These are phyloP conservation scores for Fusarium sp. DNA, from an alignment of 2,329 filamentous ascomycete species.

Conservation along the genomic window DNA sequence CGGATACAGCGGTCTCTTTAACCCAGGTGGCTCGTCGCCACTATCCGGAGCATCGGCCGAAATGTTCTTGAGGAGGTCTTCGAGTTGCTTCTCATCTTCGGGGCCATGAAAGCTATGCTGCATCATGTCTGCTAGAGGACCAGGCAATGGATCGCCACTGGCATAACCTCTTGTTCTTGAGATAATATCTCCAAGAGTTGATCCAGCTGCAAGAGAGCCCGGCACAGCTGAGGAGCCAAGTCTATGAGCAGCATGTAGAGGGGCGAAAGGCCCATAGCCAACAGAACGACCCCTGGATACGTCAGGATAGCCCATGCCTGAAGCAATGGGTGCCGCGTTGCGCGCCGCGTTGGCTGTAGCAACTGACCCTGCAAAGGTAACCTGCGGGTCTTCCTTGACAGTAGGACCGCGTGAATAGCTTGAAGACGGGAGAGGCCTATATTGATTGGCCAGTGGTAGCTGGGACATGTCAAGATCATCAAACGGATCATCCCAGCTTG, in stretches of 20 bases:
- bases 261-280: neutral
- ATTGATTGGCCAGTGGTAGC: constrained; percentile 1
- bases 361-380: constrained; percentile 14
- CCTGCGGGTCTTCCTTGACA: constrained; percentile 11
- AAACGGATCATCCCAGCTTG: constrained; percentile 30
- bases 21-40: constrained; percentile 73
- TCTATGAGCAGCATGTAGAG: neutral
- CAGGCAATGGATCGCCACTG: constrained; percentile 50
- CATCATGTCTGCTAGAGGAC: constrained; percentile 47
- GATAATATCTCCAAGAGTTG: constrained; percentile 49
- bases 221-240: neutral
- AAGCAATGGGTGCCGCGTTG: constrained; percentile 1
- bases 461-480: constrained; percentile 5
- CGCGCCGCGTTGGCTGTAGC: no score
- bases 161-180: constrained; percentile 50
- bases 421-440: neutral
- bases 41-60: constrained; percentile 73
- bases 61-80: constrained; percentile 76
- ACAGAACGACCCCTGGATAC: constrained; percentile 1
- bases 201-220: constrained; percentile 9
- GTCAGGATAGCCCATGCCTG: constrained; percentile 22
- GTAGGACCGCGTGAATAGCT: neutral
- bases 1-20: constrained; percentile 76
- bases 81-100: constrained; percentile 69
- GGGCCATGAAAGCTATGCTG: constrained; percentile 51